Conservation (phyloP, 768 basidiomycete species). For the Rhizopogon vesiculosus region DNA sequence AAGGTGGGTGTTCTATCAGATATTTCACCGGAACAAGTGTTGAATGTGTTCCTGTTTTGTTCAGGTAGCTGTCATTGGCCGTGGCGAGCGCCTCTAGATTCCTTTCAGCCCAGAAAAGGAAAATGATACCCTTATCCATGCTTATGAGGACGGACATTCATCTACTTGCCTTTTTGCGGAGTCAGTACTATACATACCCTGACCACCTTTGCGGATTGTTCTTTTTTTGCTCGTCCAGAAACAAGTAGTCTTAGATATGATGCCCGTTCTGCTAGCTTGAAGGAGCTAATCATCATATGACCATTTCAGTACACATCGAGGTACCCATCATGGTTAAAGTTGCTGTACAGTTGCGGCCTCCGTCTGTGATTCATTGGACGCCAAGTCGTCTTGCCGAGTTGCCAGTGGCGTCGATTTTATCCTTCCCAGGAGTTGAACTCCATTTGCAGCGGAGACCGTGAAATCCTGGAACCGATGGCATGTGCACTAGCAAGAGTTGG, state of each 20-base stretch:
- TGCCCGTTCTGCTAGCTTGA: too few relatives aligned
- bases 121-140: constrained; percentile 8
- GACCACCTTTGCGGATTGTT: background rate
- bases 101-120: constrained; percentile 2
- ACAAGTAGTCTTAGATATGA: background rate
- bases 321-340: background rate
- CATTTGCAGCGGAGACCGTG: too few relatives aligned
- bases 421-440: too few relatives aligned
- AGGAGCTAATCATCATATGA: background rate
- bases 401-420: too few relatives aligned
- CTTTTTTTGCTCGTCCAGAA: background rate
- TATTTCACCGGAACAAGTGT: background rate
- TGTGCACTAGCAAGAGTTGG: background rate
- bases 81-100: constrained; percentile 38
- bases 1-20: constrained; percentile 41
- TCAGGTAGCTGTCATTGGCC: constrained; percentile 59
- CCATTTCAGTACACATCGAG: background rate
- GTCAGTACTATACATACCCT: background rate
- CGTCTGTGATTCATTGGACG: background rate
- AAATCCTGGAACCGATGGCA: background rate
- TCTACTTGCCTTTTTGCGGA: background rate
- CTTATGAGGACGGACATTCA: background rate
- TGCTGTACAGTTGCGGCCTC: too few relatives aligned
- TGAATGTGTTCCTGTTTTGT: constrained; percentile 4
- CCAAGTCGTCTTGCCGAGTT: too few relatives aligned